Base-by-base conservation (phyloP, 495 filamentous ascomycete species). In the Aspergillus asperescens region DNA sequence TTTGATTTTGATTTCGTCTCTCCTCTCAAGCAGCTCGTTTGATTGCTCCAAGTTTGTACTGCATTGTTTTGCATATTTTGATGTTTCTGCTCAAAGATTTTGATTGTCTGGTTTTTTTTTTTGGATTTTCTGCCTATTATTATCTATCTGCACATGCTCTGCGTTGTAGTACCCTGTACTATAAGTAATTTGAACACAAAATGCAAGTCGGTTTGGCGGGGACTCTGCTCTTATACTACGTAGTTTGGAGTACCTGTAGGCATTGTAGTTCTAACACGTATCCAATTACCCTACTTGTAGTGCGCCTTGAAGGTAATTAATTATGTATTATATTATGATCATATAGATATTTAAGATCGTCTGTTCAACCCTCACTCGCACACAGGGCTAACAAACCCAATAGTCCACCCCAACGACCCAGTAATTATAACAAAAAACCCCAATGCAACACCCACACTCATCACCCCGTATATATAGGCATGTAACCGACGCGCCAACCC, bases 361-460 rank as follows among this genome's bases (percentile, higher is more conserved):
- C n/a, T n/a, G n/a, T 16, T 7, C 5, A 3, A 35, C 16, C 5
- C 2, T 62, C 52, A 69, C 40, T 34, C 54, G 69, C 85, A 89
- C 15, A 68, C 62, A 49, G 79, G 57, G 5, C 59, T 55, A 5
- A 54, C 67, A 66, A 83, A 90, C 18, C 84, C 88, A 9, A 72
- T 67, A 19, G 75, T 87, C 90, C 90, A 95, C 54, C 80, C 69
- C 63, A 94, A 67, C 48, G 87, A 87, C 2, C 92, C 92, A 79
- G 90, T 83, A 34, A 95, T 82, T 1, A 82, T 77, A 5, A 95
- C 72, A 73, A 89, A 62, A 7, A 90, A 65, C 13, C 72, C 81
- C 55, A 94, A 65, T 3, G 78, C 86, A 4, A 76, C 76, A 0
- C 64, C 62, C 1, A 95, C 75, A 66, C 88, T 96, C 31, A 63